phyloP scores from a whole-genome alignment of 1,139 yeast species.

The Magnusiomyces ingens region DNA sequence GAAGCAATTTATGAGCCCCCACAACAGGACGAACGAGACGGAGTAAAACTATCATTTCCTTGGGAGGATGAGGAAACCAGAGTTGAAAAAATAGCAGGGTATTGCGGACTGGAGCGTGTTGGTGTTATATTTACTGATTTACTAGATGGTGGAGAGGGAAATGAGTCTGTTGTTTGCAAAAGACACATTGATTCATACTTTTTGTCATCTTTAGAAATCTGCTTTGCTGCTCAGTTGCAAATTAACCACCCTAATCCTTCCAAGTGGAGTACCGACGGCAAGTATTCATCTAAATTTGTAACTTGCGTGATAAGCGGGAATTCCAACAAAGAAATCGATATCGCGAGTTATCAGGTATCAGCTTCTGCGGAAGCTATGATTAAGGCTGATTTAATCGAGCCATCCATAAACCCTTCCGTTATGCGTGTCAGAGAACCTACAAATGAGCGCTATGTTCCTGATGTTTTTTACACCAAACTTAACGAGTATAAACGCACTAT shows the following conservation, averaged over 20 bases:
- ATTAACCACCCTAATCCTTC: slow-evolving; percentile 55
- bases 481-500: slow-evolving; percentile 89
- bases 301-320: slow-evolving; percentile 93
- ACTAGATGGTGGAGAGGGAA: slow-evolving; percentile 76
- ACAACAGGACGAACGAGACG: slow-evolving; percentile 81
- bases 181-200: slow-evolving; percentile 91
- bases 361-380: slow-evolving; percentile 82
- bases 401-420: slow-evolving; percentile 87
- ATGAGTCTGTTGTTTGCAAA: slow-evolving; percentile 86
- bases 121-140: slow-evolving; percentile 90
- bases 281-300: slow-evolving; percentile 80
- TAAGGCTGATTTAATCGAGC: slow-evolving; percentile 75
- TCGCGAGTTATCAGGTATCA: slow-evolving; percentile 85
- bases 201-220: slow-evolving; percentile 73
- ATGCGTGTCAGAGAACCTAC: slow-evolving; percentile 72
- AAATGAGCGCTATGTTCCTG: slow-evolving; percentile 81
- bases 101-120: slow-evolving; percentile 61
- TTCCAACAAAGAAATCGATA: slow-evolving; percentile 77
- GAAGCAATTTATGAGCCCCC: slow-evolving; percentile 93
- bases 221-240: slow-evolving; percentile 83
- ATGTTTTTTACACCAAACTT: slow-evolving; percentile 73
- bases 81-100: slow-evolving; percentile 50
- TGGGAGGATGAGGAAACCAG: slow-evolving; percentile 48
- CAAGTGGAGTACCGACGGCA: slow-evolving; percentile 59
- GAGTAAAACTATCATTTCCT: slow-evolving; percentile 55